phyloP scores from a whole-genome alignment of 805 yeast species.

The Candida broadrunensis region DNA sequence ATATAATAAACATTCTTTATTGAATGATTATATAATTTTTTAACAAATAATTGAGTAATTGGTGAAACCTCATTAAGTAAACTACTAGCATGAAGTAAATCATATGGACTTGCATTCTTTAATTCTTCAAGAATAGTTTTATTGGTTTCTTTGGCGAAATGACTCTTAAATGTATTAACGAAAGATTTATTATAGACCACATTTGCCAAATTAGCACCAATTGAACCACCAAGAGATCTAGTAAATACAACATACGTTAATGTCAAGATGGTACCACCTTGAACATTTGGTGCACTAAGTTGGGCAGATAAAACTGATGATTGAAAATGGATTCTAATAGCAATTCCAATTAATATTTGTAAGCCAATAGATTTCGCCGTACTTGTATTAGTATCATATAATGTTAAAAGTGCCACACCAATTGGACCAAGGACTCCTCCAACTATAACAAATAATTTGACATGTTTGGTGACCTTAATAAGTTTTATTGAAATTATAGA shows the following conservation, averaged over 20 bases:
- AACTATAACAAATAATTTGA: conserved; percentile 37
- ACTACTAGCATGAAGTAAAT: conserved; percentile 22
- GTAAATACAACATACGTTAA: conserved; percentile 42
- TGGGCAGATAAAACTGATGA: conserved; percentile 42
- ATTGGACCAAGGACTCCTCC: conserved; percentile 24
- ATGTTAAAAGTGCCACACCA: conserved; percentile 41
- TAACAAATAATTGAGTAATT: conserved; percentile 18
- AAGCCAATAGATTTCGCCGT: conserved; percentile 37
- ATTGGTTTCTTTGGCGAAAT: conserved; percentile 1
- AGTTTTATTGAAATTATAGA: conserved; percentile 36
- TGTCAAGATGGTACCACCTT: conserved; percentile 46
- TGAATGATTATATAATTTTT: conserved; percentile 24
- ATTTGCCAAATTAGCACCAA: conserved; percentile 27
- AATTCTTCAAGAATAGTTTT: neutral
- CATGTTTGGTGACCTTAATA: conserved; percentile 33
- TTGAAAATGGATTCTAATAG: conserved; percentile 47
- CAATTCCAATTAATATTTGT: conserved; percentile 43
- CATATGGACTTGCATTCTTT: conserved; percentile 9
- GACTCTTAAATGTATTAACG: conserved; percentile 8
- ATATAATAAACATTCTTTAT: conserved; percentile 39
- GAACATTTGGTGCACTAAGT: conserved; percentile 45
- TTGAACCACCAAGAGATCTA: conserved; percentile 45
- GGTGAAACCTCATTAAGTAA: conserved; percentile 23
- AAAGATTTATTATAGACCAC: conserved; percentile 19
- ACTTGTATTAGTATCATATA: conserved; percentile 36